Base-by-base conservation (phyloP, 352 stramenopile species). In the Phytopythium mirpurense region DNA sequence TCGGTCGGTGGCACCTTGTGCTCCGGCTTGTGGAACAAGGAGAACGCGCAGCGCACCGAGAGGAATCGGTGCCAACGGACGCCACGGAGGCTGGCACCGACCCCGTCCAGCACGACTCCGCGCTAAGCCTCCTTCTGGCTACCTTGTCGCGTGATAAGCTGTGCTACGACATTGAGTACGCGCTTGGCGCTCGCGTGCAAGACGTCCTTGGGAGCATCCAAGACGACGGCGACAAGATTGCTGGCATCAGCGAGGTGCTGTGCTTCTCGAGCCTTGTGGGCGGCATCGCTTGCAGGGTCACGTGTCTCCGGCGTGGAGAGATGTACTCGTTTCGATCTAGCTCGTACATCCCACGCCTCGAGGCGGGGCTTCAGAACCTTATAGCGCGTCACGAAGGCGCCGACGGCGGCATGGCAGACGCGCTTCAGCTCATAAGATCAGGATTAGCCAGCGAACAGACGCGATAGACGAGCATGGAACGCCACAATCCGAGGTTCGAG, bases 101-200 rank as follows among this genome's bases (percentile, higher is more conserved):
- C 5, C 29, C 12, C 0, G 35, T 57, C 24, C 42, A 62, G 11
- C 19, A 60, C 19, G 58, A 58, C 16, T 26, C 32, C 14, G 48
- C 52, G 36, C 37, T 67, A n/a, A 15, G 51, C 26, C 38, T 38
- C 12, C 52, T 58, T 2, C 55, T 69, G 12, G 21, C 15, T 11
- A 29, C 38, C 24, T 51, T 78, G 26, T 15, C 19, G 7, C 42
- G 31, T 10, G 63, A 85, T 23, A 36, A 56, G 18, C 44, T 31
- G 23, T 86, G 72, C 54, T 84, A 69, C 23, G 78, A 90, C 38
- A 47, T 83, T 2, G 43, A 59, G 5, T 88, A 83, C 45, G 56
- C 68, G 16, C 45, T 58, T 34, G 54, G 67, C 7, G 37, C 27
- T 14, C 52, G 61, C 5, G 54, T 74, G 1, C 47, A 51, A 5